Conservation (phyloP, 2,329 filamentous ascomycete species). For the Ascocoryne sarcoides region DNA sequence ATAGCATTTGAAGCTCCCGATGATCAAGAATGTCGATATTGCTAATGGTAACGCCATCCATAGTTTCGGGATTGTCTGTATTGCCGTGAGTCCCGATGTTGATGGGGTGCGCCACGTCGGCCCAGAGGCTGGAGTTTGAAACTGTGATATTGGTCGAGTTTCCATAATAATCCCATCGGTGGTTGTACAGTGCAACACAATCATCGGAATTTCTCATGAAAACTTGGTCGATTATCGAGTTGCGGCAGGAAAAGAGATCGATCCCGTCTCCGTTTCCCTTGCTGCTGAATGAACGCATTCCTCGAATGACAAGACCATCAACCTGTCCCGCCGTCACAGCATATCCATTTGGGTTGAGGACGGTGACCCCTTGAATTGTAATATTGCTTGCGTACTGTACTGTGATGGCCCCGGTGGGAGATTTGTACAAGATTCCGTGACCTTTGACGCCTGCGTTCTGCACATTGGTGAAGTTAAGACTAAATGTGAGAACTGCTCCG, state of each 20-base stretch:
- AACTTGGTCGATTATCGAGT: no score
- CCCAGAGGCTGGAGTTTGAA: conserved; percentile 25
- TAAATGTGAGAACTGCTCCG: conserved; percentile 10
- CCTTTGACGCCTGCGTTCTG: conserved; percentile 16
- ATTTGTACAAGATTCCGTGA: conserved; percentile 19
- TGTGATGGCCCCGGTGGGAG: conserved; percentile 7
- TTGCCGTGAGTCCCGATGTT: conserved; percentile 32
- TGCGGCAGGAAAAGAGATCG: conserved; percentile 10
- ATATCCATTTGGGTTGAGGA: conserved; percentile 14
- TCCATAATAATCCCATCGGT: conserved; percentile 28
- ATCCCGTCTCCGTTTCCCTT: conserved; percentile 6
- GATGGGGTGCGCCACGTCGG: conserved; percentile 30
- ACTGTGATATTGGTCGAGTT: conserved; percentile 29
- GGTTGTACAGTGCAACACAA: conserved; percentile 29
- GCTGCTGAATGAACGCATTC: conserved; percentile 2
- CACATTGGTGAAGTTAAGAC: conserved; percentile 19
- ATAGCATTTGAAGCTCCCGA: conserved; percentile 29
- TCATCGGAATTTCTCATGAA: conserved; percentile 33
- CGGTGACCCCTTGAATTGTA: conserved; percentile 17
- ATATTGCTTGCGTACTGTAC: conserved; percentile 13
- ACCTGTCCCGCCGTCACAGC: conserved; percentile 18
- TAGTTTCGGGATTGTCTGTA: conserved; percentile 27
- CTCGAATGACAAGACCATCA: conserved; percentile 13
- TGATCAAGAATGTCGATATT: conserved; percentile 33
- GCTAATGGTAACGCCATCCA: conserved; percentile 24